Evolutionary conservation across 768 basidiomycete species (phyloP), one percentile per base, ranked within the genome.

Genomic region (Trametes coccinea): DNA sequence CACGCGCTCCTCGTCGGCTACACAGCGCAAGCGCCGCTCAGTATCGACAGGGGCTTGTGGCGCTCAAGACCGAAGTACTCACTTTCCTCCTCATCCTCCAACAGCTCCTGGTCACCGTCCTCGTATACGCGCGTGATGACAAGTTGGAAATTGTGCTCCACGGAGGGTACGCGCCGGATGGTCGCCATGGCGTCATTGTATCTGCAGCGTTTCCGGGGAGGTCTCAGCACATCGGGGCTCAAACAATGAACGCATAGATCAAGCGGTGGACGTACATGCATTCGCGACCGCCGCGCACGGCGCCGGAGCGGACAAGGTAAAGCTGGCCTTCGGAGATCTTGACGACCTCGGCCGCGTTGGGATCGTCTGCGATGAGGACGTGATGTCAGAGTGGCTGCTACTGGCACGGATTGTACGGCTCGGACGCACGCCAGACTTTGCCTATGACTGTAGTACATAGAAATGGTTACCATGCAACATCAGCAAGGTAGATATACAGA

Each of bases 91-190:
- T 96, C 93, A 67, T 98, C 96, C 69, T 97, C 95, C 16, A 98
- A 76, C 44, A 98, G 74, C 69, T 96, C 91, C 74, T 96, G 94
- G 71, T 98, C 95, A 2, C 94, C 97, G 64, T 98, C 96, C 67
- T 98, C 94, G 70, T 92, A 98, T 1, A 97, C 95, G 62, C 95
- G 82, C n/a, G 95, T 97, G 56, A 98, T 87, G 9, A 97, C 95
- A 9, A 99, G 83, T 73, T 98, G 92, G 72, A 89, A 92, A 75
- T 85, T 87, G 80, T 86, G 92, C 66, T 84, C 91, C 46, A 90
- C 70, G 1, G 85, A 80, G 34, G 90, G 86, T 49, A 90, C 85
- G 60, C 95, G 86, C 58, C 97, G 86, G 71, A 99, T 89, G 27
- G 95, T 94, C 9, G 90, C 89, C 79, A 97, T 95, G 5, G 95